Evolutionary conservation across 345 rosid species (phyloP).

Genomic region (Turnera subulata): DNA sequence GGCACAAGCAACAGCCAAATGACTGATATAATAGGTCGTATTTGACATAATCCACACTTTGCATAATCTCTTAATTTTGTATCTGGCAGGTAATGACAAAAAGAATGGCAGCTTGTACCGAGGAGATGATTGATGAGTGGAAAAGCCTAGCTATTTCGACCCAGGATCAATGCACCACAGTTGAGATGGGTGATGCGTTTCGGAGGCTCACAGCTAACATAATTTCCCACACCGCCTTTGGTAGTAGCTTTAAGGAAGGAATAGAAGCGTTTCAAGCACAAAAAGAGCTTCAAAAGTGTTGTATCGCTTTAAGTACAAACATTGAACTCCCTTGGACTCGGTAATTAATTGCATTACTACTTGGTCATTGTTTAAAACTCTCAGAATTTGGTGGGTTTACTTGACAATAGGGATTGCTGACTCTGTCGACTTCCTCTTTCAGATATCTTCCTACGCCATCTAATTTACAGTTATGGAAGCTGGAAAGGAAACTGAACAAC

Average conservation of each 20-base stretch:
- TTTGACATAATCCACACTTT: too few relatives aligned
- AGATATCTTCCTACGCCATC: conserved; percentile 77
- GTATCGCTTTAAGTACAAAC: conserved; percentile 27
- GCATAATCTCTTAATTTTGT: too few relatives aligned
- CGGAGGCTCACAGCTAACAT: conserved; percentile 63
- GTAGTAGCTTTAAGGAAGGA: conserved; percentile 71
- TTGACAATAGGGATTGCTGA: not conserved
- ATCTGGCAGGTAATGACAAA: conserved; percentile 46
- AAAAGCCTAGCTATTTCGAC: conserved; percentile 20
- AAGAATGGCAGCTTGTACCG: conserved; percentile 43
- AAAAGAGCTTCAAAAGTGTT: conserved; percentile 54
- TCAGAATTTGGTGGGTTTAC: too few relatives aligned
- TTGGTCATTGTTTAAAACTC: not conserved
- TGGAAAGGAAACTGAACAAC: conserved; percentile 61
- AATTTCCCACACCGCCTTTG: conserved; percentile 71
- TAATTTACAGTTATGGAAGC: conserved; percentile 66
- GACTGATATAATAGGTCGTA: too few relatives aligned
- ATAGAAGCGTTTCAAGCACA: conserved; percentile 64
- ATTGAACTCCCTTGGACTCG: conserved; percentile 71
- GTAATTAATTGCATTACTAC: conserved; percentile 28
- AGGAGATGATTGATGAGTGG: conserved; percentile 57
- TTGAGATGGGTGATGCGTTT: conserved; percentile 66
- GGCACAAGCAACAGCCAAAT: too few relatives aligned
- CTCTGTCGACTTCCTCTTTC: not conserved
- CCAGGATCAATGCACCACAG: conserved; percentile 32